Base-by-base conservation (phyloP, 108 stramenopile genomes). In the Seminavis robusta region DNA sequence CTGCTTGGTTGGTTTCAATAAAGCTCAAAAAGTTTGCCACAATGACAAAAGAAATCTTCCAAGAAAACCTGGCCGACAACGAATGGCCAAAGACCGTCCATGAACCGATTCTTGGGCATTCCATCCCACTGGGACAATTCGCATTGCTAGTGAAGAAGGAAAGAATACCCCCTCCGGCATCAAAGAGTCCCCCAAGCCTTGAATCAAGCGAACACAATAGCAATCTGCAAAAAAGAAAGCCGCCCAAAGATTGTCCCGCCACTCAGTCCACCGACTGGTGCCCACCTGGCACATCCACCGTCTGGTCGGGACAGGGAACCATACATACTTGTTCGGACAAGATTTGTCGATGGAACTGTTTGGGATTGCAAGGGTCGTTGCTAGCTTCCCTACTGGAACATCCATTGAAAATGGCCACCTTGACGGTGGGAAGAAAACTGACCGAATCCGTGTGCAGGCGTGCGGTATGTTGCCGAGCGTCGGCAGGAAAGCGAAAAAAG, bases 401-500 rank as follows among this genome's bases (percentile, higher is more conserved):
- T 16, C 84, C 84, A 7, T 5, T 23, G 24, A 25, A 88, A 9
- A 79, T 84, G 51, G 56, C 81, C 52, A 80, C 85, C 1, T 26
- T 92, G 59, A 89, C 88, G 26, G 83, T 93, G 8, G 91, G 91
- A 20, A 61, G 91, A 32, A 93, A 93, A 37, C 79, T 93, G 30
- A 74, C 83, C 1, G 39, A 41, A 29, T 52, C 47, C 38, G 74
- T 80, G 63, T 86, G 84, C 41, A 76, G 74, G 30, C 79, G 91
- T 28, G 91, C 91, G 8, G 61, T 93, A 8, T 93, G 91, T 50
- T 93, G 91, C 70, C 81, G 91, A 5, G 63, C 46, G 36, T 37
- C 17, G 24, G 23, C 36, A 49, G 41, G 31, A 4, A 37, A 51
- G 46, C 34, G 59, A 45, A 17, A 34, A 51, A 16, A 0, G 36